Conservation (phyloP, 228 moss, liverwort and hornwort genomes). For the Sphagnum fallax region DNA sequence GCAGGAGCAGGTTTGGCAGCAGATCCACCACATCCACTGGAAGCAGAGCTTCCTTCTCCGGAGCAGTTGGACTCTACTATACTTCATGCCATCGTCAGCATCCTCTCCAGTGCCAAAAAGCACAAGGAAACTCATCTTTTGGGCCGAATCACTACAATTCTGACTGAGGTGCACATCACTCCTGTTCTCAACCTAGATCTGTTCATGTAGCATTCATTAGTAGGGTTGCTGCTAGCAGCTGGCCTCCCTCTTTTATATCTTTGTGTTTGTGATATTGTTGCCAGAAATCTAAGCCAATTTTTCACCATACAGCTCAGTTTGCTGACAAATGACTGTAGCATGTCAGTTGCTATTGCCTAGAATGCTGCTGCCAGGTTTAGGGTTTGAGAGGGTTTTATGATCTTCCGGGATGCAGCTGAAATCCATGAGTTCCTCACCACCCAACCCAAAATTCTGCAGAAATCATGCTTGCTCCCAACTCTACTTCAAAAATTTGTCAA, state of each 20-base stretch:
- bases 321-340: too few relatives aligned
- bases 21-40: slow-evolving; percentile 16
- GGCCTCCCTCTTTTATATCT: too few relatives aligned
- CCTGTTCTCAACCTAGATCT: neutral
- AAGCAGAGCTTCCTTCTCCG: slow-evolving; percentile 13
- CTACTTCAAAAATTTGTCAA: slow-evolving; percentile 41
- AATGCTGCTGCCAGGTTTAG: too few relatives aligned
- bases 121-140: slow-evolving; percentile 30
- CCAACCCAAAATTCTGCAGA: slow-evolving; percentile 12
- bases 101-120: slow-evolving; percentile 28
- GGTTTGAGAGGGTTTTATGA: too few relatives aligned
- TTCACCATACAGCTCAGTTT: neutral
- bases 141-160: slow-evolving; percentile 18
- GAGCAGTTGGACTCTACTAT: slow-evolving; percentile 32
- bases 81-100: slow-evolving; percentile 27
- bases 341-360: too few relatives aligned
- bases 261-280: neutral
- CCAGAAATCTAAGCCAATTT: neutral
- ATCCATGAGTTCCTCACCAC: too few relatives aligned
- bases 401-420: too few relatives aligned
- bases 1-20: slow-evolving; percentile 16
- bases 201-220: too few relatives aligned
- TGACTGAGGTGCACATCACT: slow-evolving; percentile 22
- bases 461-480: slow-evolving; percentile 32
- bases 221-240: too few relatives aligned